These are phyloP conservation scores for Cucurbita moschata DNA, from an alignment of 306 rosid species.

Conservation along the genomic window DNA sequence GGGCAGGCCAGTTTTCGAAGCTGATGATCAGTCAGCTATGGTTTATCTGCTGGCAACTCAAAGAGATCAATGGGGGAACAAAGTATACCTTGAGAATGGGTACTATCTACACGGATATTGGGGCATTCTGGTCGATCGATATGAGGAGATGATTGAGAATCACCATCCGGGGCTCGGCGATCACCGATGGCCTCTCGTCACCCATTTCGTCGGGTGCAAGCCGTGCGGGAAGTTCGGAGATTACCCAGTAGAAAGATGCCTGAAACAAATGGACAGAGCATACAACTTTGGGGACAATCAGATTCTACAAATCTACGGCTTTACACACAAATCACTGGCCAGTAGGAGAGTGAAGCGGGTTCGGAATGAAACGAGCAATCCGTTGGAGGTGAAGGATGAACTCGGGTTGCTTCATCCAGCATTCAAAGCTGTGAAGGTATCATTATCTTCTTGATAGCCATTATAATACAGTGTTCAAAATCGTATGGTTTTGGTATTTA, in stretches of 20 bases:
- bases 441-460: constrained; percentile 15
- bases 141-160: constrained; percentile 69
- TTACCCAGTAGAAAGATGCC: constrained; percentile 67
- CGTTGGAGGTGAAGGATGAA: constrained; percentile 55
- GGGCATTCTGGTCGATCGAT: constrained; percentile 78
- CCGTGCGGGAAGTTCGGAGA: constrained; percentile 92
- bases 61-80: constrained; percentile 52
- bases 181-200: constrained; percentile 85
- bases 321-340: constrained; percentile 45
- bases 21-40: constrained; percentile 83
- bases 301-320: constrained; percentile 74
- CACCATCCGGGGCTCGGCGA: constrained; percentile 77
- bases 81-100: constrained; percentile 55
- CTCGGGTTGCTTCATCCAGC: constrained; percentile 71
- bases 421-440: constrained; percentile 46
- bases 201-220: constrained; percentile 89
- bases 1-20: constrained; percentile 64
- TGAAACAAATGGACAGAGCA: constrained; percentile 87
- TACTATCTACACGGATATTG: constrained; percentile 78
- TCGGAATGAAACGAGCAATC: constrained; percentile 50
- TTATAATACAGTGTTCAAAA: constrained; percentile 1
- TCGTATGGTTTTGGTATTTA: background rate
- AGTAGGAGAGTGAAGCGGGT: constrained; percentile 60
- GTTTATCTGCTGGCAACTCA: constrained; percentile 45
- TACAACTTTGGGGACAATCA: constrained; percentile 80